Evolutionary conservation across 2,329 filamentous ascomycete species (phyloP).

Genomic region (Alternaria brassicae): DNA sequence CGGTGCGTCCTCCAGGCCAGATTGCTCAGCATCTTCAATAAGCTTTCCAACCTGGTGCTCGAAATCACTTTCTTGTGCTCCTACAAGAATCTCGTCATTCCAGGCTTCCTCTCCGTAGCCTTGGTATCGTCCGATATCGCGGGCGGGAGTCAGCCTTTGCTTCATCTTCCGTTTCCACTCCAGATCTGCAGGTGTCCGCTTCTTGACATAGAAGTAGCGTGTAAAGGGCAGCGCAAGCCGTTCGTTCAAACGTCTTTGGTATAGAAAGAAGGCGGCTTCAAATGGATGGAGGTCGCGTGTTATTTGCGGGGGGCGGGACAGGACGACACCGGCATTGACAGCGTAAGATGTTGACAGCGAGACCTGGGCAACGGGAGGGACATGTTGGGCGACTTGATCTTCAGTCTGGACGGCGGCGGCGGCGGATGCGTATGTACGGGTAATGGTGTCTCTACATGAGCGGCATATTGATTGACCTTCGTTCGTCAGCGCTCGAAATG

Average conservation of each 20-base stretch:
- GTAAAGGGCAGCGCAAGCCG: constrained; percentile 86
- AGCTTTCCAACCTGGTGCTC: constrained; percentile 71
- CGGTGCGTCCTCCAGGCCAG: constrained; percentile 51
- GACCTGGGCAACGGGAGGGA: constrained; percentile 46
- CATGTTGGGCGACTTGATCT: constrained; percentile 33
- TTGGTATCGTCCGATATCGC: constrained; percentile 86
- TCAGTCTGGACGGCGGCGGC: constrained; percentile 49
- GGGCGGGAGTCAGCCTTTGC: constrained; percentile 77
- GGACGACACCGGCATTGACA: constrained; percentile 72
- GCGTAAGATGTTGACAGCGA: constrained; percentile 55
- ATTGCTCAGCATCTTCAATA: constrained; percentile 74
- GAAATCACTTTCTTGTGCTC: constrained; percentile 70
- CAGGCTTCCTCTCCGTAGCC: constrained; percentile 76
- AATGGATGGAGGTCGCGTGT: constrained; percentile 85
- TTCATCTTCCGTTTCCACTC: constrained; percentile 90
- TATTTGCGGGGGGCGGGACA: constrained; percentile 86
- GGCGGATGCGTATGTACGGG: constrained; percentile 46
- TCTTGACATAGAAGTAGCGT: constrained; percentile 93
- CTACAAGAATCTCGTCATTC: constrained; percentile 89
- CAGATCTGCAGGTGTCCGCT: constrained; percentile 79
- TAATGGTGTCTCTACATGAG: constrained; percentile 54
- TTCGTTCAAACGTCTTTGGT: constrained; percentile 96
- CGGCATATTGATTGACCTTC: constrained; percentile 54
- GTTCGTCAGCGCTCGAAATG: constrained; percentile 33
- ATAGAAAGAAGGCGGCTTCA: constrained; percentile 93